A percentile compares a stretch with the other conserved stretches of the same genome.
phyloP scores from a whole-genome alignment of 2,329 filamentous ascomycete species.

The Stylonectria norvegica region DNA sequence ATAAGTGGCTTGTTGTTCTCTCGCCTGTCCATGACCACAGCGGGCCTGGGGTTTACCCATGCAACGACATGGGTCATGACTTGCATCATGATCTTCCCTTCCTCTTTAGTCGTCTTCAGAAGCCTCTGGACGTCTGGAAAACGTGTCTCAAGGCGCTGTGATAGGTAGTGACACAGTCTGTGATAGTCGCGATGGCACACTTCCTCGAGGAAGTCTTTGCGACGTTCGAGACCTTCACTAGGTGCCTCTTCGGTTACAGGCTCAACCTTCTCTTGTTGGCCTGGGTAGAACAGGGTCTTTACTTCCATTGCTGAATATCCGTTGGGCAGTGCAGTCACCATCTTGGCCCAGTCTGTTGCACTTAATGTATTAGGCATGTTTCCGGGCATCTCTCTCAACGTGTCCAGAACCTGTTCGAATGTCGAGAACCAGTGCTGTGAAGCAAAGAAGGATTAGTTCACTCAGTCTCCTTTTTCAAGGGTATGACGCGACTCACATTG shows the following conservation, averaged over 20 bases:
- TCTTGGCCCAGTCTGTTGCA: neutral
- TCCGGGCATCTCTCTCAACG: neutral
- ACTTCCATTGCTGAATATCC: neutral
- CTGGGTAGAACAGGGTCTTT: no score
- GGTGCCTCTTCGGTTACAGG: no score
- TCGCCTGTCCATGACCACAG: no score
- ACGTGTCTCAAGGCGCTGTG: no score
- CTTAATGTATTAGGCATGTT: neutral
- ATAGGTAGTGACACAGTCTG: no score
- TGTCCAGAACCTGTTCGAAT: neutral
- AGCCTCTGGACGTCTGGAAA: neutral
- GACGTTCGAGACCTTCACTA: no score
- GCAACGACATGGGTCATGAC: neutral
- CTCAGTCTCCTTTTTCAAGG: no score
- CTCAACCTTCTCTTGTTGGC: no score
- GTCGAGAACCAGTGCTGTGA: constrained; percentile 1
- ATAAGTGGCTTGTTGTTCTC: no score
- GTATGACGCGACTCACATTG: neutral
- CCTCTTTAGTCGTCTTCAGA: constrained; percentile 1
- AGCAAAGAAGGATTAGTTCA: no score
- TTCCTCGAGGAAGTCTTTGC: no score
- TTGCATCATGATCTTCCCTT: neutral
- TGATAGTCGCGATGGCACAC: no score
- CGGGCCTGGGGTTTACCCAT: neutral
- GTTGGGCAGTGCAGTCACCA: neutral